These are phyloP conservation scores for Sicyos edulis DNA, from an alignment of 306 rosid genomes.

Conservation along the genomic window DNA sequence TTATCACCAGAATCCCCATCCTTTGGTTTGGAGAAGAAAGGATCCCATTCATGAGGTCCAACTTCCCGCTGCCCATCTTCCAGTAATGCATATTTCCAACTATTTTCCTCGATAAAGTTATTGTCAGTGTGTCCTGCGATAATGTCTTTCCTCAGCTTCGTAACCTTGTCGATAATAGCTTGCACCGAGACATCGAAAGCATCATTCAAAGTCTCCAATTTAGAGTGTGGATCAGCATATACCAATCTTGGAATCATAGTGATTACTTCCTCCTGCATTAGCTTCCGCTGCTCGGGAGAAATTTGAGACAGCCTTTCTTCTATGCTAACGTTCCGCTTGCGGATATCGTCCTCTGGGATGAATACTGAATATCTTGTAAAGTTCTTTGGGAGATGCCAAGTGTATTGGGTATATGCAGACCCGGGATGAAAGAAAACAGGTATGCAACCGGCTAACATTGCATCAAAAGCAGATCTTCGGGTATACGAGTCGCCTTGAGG, in stretches of 20 bases:
- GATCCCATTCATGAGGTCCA: constrained; percentile 98
- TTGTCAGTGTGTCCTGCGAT: constrained; percentile 52
- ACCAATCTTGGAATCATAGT: constrained; percentile 74
- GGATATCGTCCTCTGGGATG: constrained; percentile 85
- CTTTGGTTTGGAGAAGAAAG: constrained; percentile 94
- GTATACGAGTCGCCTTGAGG: constrained; percentile 99
- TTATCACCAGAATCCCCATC: constrained; percentile 61
- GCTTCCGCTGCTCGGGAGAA: constrained; percentile 57
- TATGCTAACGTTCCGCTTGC: constrained; percentile 62
- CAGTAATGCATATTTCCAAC: constrained; percentile 93
- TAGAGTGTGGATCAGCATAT: constrained; percentile 89
- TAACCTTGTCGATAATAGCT: constrained; percentile 72
- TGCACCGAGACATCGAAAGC: constrained; percentile 94
- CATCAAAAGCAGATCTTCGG: constrained; percentile 88
- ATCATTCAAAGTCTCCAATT: constrained; percentile 69
- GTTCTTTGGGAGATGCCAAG: constrained; percentile 97
- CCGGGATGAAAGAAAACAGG: constrained; percentile 99
- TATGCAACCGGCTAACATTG: constrained; percentile 94
- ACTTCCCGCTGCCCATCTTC: constrained; percentile 82
- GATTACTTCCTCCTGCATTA: constrained; percentile 90
- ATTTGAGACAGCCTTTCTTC: constrained; percentile 74
- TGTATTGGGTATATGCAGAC: constrained; percentile 87
- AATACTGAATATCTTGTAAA: constrained; percentile 76
- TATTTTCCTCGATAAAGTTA: constrained; percentile 82
- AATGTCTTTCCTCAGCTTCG: constrained; percentile 67